A percentile compares a stretch with the other conserved stretches of the same genome.
Evolutionary conservation across 805 yeast genomes (phyloP).

Genomic region (Candida pini): DNA sequence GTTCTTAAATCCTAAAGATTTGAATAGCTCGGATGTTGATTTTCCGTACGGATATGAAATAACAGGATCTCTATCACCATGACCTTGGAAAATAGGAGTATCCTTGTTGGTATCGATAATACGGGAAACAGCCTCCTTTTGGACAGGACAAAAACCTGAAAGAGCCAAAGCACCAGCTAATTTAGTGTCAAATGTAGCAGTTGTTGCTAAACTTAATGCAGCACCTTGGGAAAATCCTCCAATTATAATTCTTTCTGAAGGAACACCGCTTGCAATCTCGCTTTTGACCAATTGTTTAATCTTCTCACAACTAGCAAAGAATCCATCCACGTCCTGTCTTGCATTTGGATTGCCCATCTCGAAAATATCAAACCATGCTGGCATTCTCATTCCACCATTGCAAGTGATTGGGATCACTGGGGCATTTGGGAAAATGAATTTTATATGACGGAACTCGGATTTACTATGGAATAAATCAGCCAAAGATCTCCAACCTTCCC

Average conservation of each 20-base stretch:
- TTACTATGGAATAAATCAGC: constrained; percentile 53
- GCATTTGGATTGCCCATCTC: constrained; percentile 45
- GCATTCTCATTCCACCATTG: constrained; percentile 61
- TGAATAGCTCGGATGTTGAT: constrained; percentile 39
- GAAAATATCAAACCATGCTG: constrained; percentile 83
- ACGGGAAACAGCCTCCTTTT: constrained; percentile 18
- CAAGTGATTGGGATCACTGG: constrained; percentile 66
- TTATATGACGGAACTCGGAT: constrained; percentile 44
- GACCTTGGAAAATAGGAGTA: constrained; percentile 84
- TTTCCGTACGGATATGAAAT: constrained; percentile 39
- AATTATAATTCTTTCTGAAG: constrained; percentile 64
- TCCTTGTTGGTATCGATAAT: constrained; percentile 39
- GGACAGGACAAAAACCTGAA: constrained; percentile 65
- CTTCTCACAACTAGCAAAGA: constrained; percentile 40
- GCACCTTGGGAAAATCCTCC: constrained; percentile 98
- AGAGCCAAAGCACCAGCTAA: constrained; percentile 75
- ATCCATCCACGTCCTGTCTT: constrained; percentile 50
- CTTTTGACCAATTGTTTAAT: constrained; percentile 44
- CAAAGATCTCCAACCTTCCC: constrained; percentile 83
- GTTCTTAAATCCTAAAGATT: constrained; percentile 37
- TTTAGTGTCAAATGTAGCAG: constrained; percentile 48
- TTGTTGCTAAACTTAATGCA: constrained; percentile 63
- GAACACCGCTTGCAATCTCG: constrained; percentile 48
- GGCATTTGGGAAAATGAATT: constrained; percentile 89
- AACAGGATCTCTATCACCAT: constrained; percentile 75